Evolutionary conservation across 257 asterid species (phyloP).

Genomic region (Vinca minor): DNA sequence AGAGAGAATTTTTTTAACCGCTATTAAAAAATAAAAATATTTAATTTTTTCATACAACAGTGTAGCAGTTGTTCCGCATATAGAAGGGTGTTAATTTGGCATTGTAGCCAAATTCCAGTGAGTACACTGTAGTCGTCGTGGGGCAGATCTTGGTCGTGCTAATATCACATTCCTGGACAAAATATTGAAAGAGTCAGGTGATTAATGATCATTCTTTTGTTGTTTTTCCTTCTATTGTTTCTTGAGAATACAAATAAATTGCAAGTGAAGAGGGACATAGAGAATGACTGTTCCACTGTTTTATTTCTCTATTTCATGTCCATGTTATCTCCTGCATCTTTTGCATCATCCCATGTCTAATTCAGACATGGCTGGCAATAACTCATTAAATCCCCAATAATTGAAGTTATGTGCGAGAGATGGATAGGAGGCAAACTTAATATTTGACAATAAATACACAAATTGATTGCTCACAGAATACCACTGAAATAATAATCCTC

Average conservation of each 20-base stretch:
- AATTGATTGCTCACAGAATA: no score
- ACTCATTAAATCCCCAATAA: no score
- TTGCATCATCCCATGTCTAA: neutral
- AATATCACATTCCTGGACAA: conserved; percentile 14
- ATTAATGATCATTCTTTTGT: neutral
- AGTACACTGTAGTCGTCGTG: conserved; percentile 20
- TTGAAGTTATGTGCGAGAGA: no score
- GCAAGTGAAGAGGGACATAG: conserved; percentile 10
- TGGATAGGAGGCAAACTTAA: no score
- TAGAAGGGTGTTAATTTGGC: no score
- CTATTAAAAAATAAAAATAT: no score
- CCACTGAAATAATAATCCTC: no score
- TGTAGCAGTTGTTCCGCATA: no score
- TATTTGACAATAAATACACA: no score
- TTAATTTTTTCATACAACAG: no score
- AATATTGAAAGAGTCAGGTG: conserved; percentile 10
- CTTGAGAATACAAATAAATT: neutral
- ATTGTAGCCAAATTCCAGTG: no score
- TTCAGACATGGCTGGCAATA: neutral
- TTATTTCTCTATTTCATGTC: neutral
- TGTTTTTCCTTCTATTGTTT: neutral
- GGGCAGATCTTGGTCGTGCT: conserved; percentile 17
- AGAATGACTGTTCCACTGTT: conserved; percentile 18
- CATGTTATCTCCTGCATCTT: conserved; percentile 7
- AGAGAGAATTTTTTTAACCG: no score